phyloP scores from a whole-genome alignment of 2,329 filamentous ascomycete genomes.

The Volutella citrinella region DNA sequence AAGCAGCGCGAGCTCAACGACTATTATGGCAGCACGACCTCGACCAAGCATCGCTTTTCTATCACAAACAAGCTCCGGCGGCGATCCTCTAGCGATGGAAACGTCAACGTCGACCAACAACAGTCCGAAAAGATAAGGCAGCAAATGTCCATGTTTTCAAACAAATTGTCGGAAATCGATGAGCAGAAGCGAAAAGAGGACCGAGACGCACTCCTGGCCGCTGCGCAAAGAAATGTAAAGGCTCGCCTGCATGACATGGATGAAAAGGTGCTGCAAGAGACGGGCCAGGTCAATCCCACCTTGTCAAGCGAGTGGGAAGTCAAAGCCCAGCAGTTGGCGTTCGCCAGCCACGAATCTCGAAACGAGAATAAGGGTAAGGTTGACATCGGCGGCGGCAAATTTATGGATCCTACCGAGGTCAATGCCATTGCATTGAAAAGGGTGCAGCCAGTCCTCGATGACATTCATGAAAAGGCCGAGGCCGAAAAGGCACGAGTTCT shows the following conservation, averaged over 20 bases:
- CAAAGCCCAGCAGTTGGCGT: slow-evolving; percentile 68
- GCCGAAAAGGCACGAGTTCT: slow-evolving; percentile 65
- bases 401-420: slow-evolving; percentile 73
- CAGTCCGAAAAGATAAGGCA: slow-evolving; percentile 70
- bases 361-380: slow-evolving; percentile 53
- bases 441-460: slow-evolving; percentile 79
- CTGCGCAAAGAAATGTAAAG: slow-evolving; percentile 83
- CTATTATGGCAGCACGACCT: slow-evolving; percentile 64
- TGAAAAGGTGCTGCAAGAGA: slow-evolving; percentile 72
- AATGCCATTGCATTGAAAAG: slow-evolving; percentile 74
- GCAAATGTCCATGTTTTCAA: slow-evolving; percentile 77
- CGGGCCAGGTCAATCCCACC: slow-evolving; percentile 67
- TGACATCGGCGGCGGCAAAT: slow-evolving; percentile 77
- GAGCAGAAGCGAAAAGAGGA: slow-evolving; percentile 72
- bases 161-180: slow-evolving; percentile 65
- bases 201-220: slow-evolving; percentile 70
- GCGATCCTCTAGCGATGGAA: slow-evolving; percentile 66
- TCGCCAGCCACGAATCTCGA: slow-evolving; percentile 61
- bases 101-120: slow-evolving; percentile 62
- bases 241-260: slow-evolving; percentile 78
- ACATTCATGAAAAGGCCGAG: slow-evolving; percentile 78
- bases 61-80: slow-evolving; percentile 55
- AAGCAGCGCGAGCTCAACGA: slow-evolving; percentile 64
- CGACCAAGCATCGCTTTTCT: slow-evolving; percentile 43
- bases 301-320: slow-evolving; percentile 75